These are phyloP conservation scores for Stagonosporopsis cucurbitacearum DNA, from an alignment of 2,329 filamentous ascomycete species.

Conservation along the genomic window DNA sequence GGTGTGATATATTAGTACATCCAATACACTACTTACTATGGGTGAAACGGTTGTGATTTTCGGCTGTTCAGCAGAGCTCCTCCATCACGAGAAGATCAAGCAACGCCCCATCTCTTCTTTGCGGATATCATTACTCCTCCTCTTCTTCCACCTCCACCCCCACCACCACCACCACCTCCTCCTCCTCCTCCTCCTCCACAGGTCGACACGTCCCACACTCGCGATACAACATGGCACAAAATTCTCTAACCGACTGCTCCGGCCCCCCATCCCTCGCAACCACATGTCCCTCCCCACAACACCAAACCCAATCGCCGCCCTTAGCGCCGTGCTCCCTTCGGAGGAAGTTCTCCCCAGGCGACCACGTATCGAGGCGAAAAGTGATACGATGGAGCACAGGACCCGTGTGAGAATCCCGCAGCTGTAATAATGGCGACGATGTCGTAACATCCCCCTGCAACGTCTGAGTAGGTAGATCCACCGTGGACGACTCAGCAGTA, in stretches of 20 bases:
- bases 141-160: conserved; percentile 20
- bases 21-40: no score
- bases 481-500: no score
- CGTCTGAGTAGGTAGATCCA: no score
- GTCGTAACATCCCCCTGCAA: no score
- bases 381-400: conserved; percentile 40
- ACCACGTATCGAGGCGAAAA: conserved; percentile 46
- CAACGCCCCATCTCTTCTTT: no score
- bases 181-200: conserved; percentile 22
- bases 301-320: conserved; percentile 43
- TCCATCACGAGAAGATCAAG: no score
- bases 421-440: no score
- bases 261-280: conserved; percentile 29
- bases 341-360: conserved; percentile 45
- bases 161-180: conserved; percentile 19
- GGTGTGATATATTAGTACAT: background rate
- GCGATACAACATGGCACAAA: conserved; percentile 39
- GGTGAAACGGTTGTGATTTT: no score
- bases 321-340: conserved; percentile 28
- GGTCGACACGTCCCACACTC: conserved; percentile 34
- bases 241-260: conserved; percentile 38
- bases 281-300: conserved; percentile 37
- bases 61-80: conserved; percentile 3
- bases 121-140: no score
- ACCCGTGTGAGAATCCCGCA: no score